Percentiles rank a stretch among this genome's conserved stretches.
Conservation (phyloP, 768 basidiomycete genomes). For the Agaricus subrufescens region DNA sequence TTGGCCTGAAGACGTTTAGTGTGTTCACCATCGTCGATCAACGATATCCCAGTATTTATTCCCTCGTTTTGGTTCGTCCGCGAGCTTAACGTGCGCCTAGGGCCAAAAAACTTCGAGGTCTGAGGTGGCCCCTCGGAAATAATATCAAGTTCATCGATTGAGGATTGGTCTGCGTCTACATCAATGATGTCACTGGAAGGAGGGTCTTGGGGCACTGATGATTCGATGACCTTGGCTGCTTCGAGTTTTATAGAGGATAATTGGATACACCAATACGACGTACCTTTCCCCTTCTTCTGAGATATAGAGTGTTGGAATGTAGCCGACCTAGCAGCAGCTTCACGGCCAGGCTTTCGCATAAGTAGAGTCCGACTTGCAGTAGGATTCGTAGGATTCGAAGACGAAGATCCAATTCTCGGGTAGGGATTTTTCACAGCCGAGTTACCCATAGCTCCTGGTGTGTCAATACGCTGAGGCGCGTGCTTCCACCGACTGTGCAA, state of each 20-base stretch:
- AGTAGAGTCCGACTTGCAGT: conserved; percentile 1
- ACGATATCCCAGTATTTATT: not conserved
- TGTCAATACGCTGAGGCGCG: not conserved
- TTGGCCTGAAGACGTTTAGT: not conserved
- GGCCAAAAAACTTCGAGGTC: not conserved
- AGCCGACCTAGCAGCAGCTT: not conserved
- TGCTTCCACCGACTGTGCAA: not conserved
- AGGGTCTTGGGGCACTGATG: not conserved
- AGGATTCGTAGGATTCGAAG: not conserved
- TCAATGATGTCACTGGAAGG: conserved; percentile 4
- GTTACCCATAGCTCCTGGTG: not conserved
- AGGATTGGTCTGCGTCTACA: conserved; percentile 7
- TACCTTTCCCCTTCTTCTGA: conserved; percentile 5
- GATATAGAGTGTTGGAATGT: not conserved
- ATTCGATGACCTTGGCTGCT: not conserved
- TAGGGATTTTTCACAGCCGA: conserved; percentile 1
- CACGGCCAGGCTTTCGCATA: not conserved
- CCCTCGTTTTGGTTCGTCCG: not conserved
- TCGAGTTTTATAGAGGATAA: not conserved
- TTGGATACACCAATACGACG: not conserved
- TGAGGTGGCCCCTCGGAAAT: not conserved
- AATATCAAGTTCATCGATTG: conserved; percentile 8
- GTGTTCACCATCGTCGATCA: conserved; percentile 6
- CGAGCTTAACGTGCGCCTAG: not conserved
- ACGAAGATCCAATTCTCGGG: not conserved